A percentile compares a stretch with the other conserved stretches of the same genome.
Conservation (phyloP, 257 asterid genomes). For the Mitragyna speciosa region DNA sequence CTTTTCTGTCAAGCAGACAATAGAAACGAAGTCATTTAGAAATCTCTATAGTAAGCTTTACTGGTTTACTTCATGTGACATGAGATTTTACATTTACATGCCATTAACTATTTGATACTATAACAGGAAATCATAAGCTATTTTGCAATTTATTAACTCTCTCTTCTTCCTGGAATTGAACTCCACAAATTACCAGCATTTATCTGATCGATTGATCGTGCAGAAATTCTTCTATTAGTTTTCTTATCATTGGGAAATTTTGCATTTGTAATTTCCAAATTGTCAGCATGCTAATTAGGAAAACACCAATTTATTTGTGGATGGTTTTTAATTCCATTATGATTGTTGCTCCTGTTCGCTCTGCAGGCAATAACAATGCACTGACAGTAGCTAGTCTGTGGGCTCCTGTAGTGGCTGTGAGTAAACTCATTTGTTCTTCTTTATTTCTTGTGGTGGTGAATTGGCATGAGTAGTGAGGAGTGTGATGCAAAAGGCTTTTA, state of each 20-base stretch:
- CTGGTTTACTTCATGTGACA: background rate
- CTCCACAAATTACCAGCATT: background rate
- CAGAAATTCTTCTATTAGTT: background rate
- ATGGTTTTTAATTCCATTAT: background rate
- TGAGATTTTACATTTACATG: background rate
- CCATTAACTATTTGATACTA: background rate
- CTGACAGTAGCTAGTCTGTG: slow-evolving; percentile 79
- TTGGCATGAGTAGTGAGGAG: background rate
- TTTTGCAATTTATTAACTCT: background rate
- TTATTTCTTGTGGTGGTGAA: background rate
- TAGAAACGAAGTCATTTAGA: background rate
- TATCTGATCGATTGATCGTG: background rate
- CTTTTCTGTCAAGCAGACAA: background rate
- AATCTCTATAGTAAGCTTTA: background rate
- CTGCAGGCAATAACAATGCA: slow-evolving; percentile 74
- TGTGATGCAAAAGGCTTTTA: background rate
- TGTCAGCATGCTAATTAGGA: no score
- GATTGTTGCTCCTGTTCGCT: slow-evolving; percentile 22
- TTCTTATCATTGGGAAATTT: no score
- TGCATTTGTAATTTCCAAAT: background rate
- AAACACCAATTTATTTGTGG: background rate
- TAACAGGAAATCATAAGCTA: background rate
- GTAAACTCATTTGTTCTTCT: slow-evolving; percentile 33
- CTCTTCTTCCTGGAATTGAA: background rate
- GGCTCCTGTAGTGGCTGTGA: slow-evolving; percentile 98